Conservation (phyloP, 2,329 filamentous ascomycete genomes). For the Beauveria rudraprayagi region DNA sequence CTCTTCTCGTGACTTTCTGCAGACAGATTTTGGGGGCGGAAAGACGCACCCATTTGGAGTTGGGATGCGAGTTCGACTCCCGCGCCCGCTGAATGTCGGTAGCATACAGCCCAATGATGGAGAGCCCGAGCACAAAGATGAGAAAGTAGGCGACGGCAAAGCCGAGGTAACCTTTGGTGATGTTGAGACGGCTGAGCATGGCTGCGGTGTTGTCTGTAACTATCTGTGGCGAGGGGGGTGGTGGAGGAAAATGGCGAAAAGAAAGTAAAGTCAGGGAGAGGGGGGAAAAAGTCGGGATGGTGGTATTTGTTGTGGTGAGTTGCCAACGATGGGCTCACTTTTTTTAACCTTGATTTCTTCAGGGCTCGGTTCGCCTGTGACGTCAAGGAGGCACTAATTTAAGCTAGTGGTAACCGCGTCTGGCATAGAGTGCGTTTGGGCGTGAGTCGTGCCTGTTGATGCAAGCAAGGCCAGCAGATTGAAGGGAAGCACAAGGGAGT, state of each 20-base stretch:
- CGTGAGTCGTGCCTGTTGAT: neutral
- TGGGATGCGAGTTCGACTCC: slow-evolving; percentile 40
- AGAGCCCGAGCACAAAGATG: slow-evolving; percentile 68
- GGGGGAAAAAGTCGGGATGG: neutral
- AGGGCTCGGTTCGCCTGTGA: neutral
- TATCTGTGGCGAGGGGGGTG: neutral
- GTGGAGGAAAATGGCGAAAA: neutral
- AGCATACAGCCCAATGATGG: slow-evolving; percentile 73
- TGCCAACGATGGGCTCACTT: neutral
- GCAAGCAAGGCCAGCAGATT: too few species aligned
- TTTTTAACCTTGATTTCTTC: neutral
- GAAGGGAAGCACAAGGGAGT: too few species aligned
- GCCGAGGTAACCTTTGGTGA: slow-evolving; percentile 40
- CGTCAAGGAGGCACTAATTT: slow-evolving; percentile 1
- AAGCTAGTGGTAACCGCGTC: neutral
- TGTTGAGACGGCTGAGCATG: slow-evolving; percentile 38
- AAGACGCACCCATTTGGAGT: slow-evolving; percentile 61
- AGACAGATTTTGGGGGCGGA: neutral
- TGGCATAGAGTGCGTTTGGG: neutral
- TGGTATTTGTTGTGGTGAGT: neutral
- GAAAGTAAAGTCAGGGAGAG: neutral
- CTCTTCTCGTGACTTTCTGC: too few species aligned
- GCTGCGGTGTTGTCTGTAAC: neutral
- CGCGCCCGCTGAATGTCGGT: slow-evolving; percentile 52
- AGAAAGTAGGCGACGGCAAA: slow-evolving; percentile 61